Evolutionary conservation across 257 asterid genomes (phyloP), one percentile per base, ranked within the genome.

Genomic region (Ophiorrhiza pumila): DNA sequence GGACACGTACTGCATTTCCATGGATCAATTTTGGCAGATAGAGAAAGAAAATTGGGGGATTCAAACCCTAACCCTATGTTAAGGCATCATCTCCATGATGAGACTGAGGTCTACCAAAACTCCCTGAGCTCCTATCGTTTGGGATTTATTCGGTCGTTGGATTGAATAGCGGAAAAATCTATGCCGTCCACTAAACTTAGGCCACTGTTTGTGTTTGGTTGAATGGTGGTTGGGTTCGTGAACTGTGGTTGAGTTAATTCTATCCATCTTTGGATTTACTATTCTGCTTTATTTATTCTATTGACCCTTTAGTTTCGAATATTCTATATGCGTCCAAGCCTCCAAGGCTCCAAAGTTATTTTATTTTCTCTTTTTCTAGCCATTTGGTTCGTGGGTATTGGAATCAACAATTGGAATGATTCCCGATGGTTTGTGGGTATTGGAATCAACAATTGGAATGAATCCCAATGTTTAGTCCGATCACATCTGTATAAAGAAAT

Each of bases 61-160:
- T 17, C 78, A 73, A 83, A 80, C 87, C 87, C 87, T 83, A 83
- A 80, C 69, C 74, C 75, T 39, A 20, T 20, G 50, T 29, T 17
- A 68, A 32, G 46, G 46, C 57, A 50, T 49, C 11, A 14, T 7
- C 42, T 37, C 68, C 41, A 22, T 20, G 9, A 10, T 17, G 32
- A 47, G 45, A 43, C 60, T 62, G 76, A 72, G 60, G 53, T 55
- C 37, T 14, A 31, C 57, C 52, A 35, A 7, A 45, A 10, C 29
- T 64, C 34, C 70, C 10, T 4, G 58, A 18, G 39, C 58, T 27
- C 27, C 39, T 8, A 39, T 29, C 5, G 35, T 39, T 32, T 53
- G 68, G 20, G 60, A 50, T 68, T 49, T 68, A 50, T 68, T 29
- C 49, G 62, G 47, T 49, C 73, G 62, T 49, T 49, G 47, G 49